phyloP scores from a whole-genome alignment of 805 yeast genomes.

The Candida peoriensis region DNA sequence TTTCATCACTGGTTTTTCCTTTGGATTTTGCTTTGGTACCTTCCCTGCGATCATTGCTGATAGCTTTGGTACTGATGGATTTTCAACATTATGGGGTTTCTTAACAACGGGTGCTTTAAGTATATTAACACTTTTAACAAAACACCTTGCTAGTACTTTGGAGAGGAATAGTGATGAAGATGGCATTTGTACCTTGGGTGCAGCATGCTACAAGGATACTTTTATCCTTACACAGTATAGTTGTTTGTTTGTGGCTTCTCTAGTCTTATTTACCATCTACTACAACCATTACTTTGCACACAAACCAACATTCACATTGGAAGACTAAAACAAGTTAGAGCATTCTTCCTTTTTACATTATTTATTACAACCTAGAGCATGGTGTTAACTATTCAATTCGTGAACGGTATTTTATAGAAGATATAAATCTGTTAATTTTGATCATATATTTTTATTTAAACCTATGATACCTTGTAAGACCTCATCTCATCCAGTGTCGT shows the following conservation, averaged over 20 bases:
- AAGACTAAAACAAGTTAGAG: too few relatives aligned
- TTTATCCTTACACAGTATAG: slow-evolving; percentile 26
- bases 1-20: slow-evolving; percentile 53
- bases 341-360: too few relatives aligned
- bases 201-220: slow-evolving; percentile 42
- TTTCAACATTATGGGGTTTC: slow-evolving; percentile 75
- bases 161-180: slow-evolving; percentile 38
- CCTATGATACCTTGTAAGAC: too few relatives aligned
- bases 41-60: slow-evolving; percentile 77
- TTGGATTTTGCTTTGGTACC: slow-evolving; percentile 68
- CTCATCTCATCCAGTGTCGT: too few relatives aligned
- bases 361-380: too few relatives aligned
- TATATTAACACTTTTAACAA: slow-evolving; percentile 48
- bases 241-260: slow-evolving; percentile 18
- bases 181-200: slow-evolving; percentile 40
- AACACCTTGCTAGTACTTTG: slow-evolving; percentile 50
- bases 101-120: slow-evolving; percentile 66
- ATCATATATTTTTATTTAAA: too few relatives aligned
- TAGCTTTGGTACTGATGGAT: slow-evolving; percentile 58
- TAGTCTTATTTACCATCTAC: slow-evolving; percentile 10
- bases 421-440: too few relatives aligned
- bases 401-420: too few relatives aligned
- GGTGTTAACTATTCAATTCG: too few relatives aligned
- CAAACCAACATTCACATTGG: too few relatives aligned
- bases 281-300: slow-evolving; percentile 10